Evolutionary conservation across 352 stramenopile genomes (phyloP), one percentile per base, ranked within the genome.

Genomic region (Phytophthora cajani): DNA sequence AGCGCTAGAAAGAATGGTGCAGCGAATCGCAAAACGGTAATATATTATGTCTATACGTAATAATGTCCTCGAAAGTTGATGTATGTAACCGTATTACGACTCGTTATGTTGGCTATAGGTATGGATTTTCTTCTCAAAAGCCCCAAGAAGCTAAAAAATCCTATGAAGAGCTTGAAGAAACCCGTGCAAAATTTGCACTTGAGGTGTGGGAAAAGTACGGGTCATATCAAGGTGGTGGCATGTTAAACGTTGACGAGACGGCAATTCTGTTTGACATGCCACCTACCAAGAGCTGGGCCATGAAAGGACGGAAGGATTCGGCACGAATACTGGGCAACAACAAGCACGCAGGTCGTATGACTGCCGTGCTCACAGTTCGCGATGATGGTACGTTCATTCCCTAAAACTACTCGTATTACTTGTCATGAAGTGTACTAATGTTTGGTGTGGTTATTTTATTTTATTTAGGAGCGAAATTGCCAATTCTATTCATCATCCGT

Each of bases 241-340:
- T 57, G 19, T 50, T 68, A 19, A 62, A 68, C 23, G 62, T 61
- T 5, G 40, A 61, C 10, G 61, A 61, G 27, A 62, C 59, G 16
- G 21, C 49, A 14, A 52, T 53, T 5, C n/a, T 40, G 19, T 58
- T 66, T 8, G 59, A 66, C 30, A 61, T 60, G 27, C 38, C 61
- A 14, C 61, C 49, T 4, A 21, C 49, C 12, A 67, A 60, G 10
- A n/a, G n/a, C 6, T 67, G 51, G 46, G 38, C 51, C 9, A 23
- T 44, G 3, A 68, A 59, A n/a, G 59, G 59, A 3, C 5, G 47
- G 3, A 50, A 52, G 50, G 40, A 49, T 19, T 33, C 51, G 25
- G 51, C 61, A 10, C 42, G 53, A 0, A 64, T 64, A 40, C 9
- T 51, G 9, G 33, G 7, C 11, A 40, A 11, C 33, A 40, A 3